Evolutionary conservation across 805 yeast genomes (phyloP).

Genomic region (Maudiozyma barnettii): DNA sequence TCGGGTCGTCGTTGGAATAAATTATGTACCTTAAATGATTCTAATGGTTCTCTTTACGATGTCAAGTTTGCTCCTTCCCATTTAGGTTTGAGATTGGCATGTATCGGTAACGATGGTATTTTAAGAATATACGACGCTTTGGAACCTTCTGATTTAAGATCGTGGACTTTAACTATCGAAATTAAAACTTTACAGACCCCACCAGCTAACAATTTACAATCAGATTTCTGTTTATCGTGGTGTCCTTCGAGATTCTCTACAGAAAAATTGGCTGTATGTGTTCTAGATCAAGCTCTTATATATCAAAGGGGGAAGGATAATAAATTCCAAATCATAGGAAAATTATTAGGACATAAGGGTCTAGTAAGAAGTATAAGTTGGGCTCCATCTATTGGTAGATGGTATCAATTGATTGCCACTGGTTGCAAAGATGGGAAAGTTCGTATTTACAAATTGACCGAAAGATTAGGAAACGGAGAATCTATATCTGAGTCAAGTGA

Average conservation of each 20-base stretch:
- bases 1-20: slow-evolving; percentile 80
- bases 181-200: slow-evolving; percentile 55
- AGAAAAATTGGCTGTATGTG: slow-evolving; percentile 77
- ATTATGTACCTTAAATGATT: slow-evolving; percentile 70
- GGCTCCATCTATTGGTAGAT: slow-evolving; percentile 95
- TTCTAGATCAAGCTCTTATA: slow-evolving; percentile 80
- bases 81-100: slow-evolving; percentile 69
- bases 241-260: slow-evolving; percentile 76
- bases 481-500: slow-evolving; percentile 30
- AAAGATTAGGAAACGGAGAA: slow-evolving; percentile 15
- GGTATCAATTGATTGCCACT: slow-evolving; percentile 81
- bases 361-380: slow-evolving; percentile 81
- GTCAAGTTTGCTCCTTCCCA: slow-evolving; percentile 85
- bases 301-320: slow-evolving; percentile 47
- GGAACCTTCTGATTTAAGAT: slow-evolving; percentile 79
- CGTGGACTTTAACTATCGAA: slow-evolving; percentile 74
- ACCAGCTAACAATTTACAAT: slow-evolving; percentile 73
- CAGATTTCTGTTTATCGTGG: slow-evolving; percentile 83
- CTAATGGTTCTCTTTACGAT: slow-evolving; percentile 81
- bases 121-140: slow-evolving; percentile 77
- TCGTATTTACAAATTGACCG: slow-evolving; percentile 69
- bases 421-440: slow-evolving; percentile 93
- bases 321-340: slow-evolving; percentile 47
- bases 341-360: slow-evolving; percentile 76
- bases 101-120: slow-evolving; percentile 84